phyloP scores from a whole-genome alignment of 2,329 filamentous ascomycete species.

The Alternaria sp. region DNA sequence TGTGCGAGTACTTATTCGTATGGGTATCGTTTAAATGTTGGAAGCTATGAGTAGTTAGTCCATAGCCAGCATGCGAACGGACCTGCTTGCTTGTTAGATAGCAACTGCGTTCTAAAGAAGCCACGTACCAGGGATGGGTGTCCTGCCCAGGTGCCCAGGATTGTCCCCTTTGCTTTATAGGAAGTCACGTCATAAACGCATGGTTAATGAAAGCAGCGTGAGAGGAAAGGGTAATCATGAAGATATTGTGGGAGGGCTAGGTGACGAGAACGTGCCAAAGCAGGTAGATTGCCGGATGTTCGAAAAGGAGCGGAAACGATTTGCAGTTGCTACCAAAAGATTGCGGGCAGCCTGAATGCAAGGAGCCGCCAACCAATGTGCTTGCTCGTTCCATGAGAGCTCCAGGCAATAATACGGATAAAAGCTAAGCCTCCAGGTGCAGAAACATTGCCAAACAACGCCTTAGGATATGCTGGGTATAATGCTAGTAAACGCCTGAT shows the following conservation, averaged over 20 bases:
- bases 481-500: conserved; percentile 23
- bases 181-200: background rate
- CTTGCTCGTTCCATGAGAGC: background rate
- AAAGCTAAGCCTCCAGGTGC: background rate
- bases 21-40: background rate
- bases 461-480: conserved; percentile 32
- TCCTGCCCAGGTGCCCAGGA: background rate
- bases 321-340: background rate
- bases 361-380: background rate
- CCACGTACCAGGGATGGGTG: background rate
- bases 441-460: conserved; percentile 10
- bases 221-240: background rate
- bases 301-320: background rate
- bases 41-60: background rate
- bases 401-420: background rate
- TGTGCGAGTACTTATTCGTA: background rate
- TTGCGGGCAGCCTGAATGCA: background rate
- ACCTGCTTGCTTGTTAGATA: background rate
- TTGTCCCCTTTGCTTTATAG: background rate
- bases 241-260: background rate
- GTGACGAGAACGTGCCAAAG: background rate
- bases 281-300: background rate
- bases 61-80: background rate
- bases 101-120: background rate
- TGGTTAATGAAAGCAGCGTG: background rate